phyloP scores from a whole-genome alignment of 108 stramenopile genomes.

The Cyclotella baltica region DNA sequence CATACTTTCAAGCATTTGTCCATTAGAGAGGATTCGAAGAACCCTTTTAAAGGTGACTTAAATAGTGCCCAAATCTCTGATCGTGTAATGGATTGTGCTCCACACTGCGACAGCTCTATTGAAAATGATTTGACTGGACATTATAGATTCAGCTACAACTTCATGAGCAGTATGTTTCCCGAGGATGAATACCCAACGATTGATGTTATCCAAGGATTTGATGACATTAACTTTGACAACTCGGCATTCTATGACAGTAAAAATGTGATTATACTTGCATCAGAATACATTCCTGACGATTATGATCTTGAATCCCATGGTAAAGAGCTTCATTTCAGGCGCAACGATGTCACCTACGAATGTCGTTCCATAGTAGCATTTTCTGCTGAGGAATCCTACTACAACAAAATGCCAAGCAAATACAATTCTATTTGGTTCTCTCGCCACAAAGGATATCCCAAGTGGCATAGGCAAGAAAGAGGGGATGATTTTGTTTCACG shows the following conservation, averaged over 20 bases:
- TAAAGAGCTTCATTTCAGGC: background rate
- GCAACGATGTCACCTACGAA: background rate
- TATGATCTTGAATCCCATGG: background rate
- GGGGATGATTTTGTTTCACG: background rate
- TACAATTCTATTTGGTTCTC: background rate
- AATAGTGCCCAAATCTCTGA: background rate
- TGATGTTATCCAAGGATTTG: background rate
- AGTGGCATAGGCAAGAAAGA: background rate
- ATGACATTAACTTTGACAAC: background rate
- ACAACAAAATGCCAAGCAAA: background rate
- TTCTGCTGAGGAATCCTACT: background rate
- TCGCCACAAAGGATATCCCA: background rate
- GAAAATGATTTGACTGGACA: background rate
- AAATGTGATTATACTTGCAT: background rate
- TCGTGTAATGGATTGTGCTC: background rate
- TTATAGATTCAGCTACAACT: background rate
- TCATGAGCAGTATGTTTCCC: background rate
- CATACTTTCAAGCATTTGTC: background rate
- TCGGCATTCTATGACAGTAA: background rate
- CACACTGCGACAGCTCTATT: too few species aligned
- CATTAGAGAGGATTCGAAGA: background rate
- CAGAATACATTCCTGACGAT: background rate
- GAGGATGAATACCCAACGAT: background rate
- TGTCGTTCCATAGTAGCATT: background rate
- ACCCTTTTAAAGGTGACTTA: background rate